These are phyloP conservation scores for Hypomontagnella monticulosa DNA, from an alignment of 495 filamentous ascomycete genomes.

Conservation along the genomic window DNA sequence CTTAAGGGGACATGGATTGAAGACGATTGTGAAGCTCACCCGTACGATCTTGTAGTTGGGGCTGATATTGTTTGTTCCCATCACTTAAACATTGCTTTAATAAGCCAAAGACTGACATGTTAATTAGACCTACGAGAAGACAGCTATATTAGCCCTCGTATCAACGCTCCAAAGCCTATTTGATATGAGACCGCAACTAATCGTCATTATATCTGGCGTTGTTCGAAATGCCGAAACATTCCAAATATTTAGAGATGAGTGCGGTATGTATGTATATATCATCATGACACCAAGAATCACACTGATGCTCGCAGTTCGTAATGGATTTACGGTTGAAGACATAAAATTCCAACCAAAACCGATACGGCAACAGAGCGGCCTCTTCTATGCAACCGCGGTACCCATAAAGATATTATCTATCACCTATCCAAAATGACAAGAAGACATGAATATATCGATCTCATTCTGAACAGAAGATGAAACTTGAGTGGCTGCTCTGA, in stretches of 20 bases:
- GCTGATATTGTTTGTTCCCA: slow-evolving; percentile 53
- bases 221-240: slow-evolving; percentile 52
- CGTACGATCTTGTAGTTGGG: slow-evolving; percentile 51
- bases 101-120: background rate
- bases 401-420: slow-evolving; percentile 58
- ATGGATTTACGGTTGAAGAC: slow-evolving; percentile 53
- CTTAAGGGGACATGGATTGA: slow-evolving; percentile 43
- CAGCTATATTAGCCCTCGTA: slow-evolving; percentile 47
- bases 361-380: slow-evolving; percentile 61
- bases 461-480: too few species aligned
- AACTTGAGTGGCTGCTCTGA: too few species aligned
- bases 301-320: slow-evolving; percentile 40
- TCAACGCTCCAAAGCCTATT: slow-evolving; percentile 48
- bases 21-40: slow-evolving; percentile 21
- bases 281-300: background rate
- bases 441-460: too few species aligned
- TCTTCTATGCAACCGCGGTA: slow-evolving; percentile 64
- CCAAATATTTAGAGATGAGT: slow-evolving; percentile 45
- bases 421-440: slow-evolving; percentile 1
- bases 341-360: slow-evolving; percentile 56
- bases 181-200: slow-evolving; percentile 40
- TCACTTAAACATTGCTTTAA: background rate
- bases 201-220: slow-evolving; percentile 48
- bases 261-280: slow-evolving; percentile 39
- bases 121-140: slow-evolving; percentile 47